Conservation (phyloP, 2,329 filamentous ascomycete species). For the Monilinia fructigena region DNA sequence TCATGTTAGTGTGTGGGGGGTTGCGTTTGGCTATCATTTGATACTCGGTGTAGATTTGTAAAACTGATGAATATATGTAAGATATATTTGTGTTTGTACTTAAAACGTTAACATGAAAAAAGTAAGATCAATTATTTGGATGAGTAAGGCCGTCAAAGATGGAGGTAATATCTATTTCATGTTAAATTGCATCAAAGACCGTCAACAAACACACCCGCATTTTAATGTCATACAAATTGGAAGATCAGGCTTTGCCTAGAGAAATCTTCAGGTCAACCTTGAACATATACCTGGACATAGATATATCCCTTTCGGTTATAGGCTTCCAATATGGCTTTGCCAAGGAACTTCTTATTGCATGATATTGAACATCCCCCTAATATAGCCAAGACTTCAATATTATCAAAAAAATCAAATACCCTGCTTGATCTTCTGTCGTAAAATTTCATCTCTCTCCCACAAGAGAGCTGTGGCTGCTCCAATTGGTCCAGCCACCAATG, state of each 20-base stretch:
- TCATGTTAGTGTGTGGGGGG: slow-evolving; percentile 1
- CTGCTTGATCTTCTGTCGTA: slow-evolving; percentile 35
- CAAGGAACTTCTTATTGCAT: background rate
- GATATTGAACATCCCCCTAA: background rate
- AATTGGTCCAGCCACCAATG: slow-evolving; percentile 45
- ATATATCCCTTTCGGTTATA: background rate
- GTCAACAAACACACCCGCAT: background rate
- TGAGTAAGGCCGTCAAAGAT: background rate
- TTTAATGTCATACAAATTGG: background rate
- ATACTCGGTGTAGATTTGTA: background rate
- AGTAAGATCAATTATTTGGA: background rate
- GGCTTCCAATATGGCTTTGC: background rate
- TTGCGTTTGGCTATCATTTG: background rate
- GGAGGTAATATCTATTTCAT: background rate
- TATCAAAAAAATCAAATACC: slow-evolving; percentile 27
- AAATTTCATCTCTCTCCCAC: slow-evolving; percentile 50
- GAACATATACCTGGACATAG: no score
- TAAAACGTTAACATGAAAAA: background rate
- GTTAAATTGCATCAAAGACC: background rate
- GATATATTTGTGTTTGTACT: background rate
- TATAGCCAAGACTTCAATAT: slow-evolving; percentile 16
- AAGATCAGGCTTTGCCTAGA: background rate
- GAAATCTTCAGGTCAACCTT: background rate
- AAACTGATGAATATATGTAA: background rate
- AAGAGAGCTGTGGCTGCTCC: slow-evolving; percentile 47